A percentile compares a stretch with the other conserved stretches of the same genome.
These are phyloP conservation scores for Dactylellina haptotyla DNA, from an alignment of 2,329 filamentous ascomycete genomes.

Conservation along the genomic window DNA sequence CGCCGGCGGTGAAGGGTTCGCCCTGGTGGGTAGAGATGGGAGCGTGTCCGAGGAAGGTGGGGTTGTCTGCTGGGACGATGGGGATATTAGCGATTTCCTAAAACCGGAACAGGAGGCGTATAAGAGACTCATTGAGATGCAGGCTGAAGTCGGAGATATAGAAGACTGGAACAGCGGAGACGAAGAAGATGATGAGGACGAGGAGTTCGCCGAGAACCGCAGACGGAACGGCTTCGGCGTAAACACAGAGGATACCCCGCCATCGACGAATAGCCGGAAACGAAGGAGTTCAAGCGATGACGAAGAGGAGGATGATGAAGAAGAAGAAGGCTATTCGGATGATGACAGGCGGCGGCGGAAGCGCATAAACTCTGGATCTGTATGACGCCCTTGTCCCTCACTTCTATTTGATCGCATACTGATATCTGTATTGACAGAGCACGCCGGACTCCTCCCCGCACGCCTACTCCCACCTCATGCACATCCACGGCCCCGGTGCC, in stretches of 20 bases:
- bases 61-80: constrained; percentile 93
- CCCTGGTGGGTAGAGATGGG: constrained; percentile 26
- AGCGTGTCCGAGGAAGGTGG: constrained; percentile 63
- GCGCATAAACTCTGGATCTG: constrained; percentile 51
- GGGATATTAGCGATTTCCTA: constrained; percentile 89
- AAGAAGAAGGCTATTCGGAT: constrained; percentile 74
- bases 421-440: constrained; percentile 18
- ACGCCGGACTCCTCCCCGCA: constrained; percentile 61
- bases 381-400: constrained; percentile 4
- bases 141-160: constrained; percentile 80
- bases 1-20: constrained; percentile 47
- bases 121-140: constrained; percentile 87
- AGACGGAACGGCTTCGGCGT: constrained; percentile 58
- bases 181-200: constrained; percentile 66
- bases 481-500: constrained; percentile 58
- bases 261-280: constrained; percentile 66
- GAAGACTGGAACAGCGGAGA: constrained; percentile 71
- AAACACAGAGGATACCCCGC: constrained; percentile 59
- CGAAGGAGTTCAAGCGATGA: constrained; percentile 80
- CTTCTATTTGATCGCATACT: background rate
- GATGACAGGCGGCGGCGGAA: constrained; percentile 82
- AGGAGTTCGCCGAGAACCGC: constrained; percentile 57
- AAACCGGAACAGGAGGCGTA: constrained; percentile 80
- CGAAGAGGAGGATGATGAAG: constrained; percentile 76
- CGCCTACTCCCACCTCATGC: constrained; percentile 62